Evolutionary conservation across 148 eudicot species (phyloP).

Genomic region (Rhododendron henanense): DNA sequence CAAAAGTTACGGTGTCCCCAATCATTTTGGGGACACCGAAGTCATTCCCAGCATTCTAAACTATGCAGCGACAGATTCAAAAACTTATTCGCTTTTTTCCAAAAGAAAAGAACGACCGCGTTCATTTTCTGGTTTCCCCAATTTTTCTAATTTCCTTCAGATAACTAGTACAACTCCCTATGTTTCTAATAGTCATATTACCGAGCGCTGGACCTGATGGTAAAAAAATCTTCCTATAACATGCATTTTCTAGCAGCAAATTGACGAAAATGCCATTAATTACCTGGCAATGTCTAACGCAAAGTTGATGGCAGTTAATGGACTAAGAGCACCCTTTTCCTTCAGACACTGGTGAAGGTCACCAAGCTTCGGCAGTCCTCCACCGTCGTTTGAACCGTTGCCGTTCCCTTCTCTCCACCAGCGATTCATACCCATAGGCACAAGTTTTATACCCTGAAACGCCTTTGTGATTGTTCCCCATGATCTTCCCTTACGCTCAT

Average conservation of each 20-base stretch:
- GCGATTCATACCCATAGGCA: too few species aligned
- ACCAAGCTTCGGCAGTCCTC: slow-evolving; percentile 22
- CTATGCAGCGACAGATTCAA: not conserved
- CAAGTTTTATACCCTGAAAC: too few species aligned
- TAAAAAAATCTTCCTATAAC: not conserved
- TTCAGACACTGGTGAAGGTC: slow-evolving; percentile 90
- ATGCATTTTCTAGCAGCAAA: not conserved
- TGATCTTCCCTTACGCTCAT: too few species aligned
- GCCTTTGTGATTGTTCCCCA: too few species aligned
- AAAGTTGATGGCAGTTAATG: slow-evolving; percentile 78
- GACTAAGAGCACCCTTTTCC: slow-evolving; percentile 84
- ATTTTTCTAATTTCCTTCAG: not conserved
- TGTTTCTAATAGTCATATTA: not conserved
- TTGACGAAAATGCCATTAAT: not conserved
- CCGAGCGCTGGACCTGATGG: not conserved
- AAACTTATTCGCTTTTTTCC: not conserved
- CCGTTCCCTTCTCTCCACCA: too few species aligned
- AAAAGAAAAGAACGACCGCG: not conserved
- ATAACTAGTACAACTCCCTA: not conserved
- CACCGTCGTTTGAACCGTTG: too few species aligned
- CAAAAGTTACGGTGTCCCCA: too few species aligned
- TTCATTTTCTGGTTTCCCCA: not conserved
- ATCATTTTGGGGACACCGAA: too few species aligned
- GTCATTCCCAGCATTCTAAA: not conserved
- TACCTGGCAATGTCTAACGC: slow-evolving; percentile 98